Base-by-base conservation (phyloP, 768 basidiomycete species). In the Tylopilus vinaceipallidus region DNA sequence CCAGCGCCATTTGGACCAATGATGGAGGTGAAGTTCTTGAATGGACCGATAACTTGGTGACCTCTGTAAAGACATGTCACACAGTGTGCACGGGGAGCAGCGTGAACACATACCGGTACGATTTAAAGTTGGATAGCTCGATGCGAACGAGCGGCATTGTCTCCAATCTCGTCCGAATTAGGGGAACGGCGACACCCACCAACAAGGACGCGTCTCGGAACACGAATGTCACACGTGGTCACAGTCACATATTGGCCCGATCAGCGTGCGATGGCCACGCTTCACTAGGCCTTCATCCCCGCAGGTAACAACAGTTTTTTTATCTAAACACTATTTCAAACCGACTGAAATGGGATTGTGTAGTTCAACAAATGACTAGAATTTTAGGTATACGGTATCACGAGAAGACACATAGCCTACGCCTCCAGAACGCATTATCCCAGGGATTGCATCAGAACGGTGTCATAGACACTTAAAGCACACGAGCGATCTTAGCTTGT, bases 1-100 rank as follows among this genome's bases (percentile, higher is more conserved):
- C 97, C 97, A 1, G 95, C 93, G 49, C 97, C 95, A 86, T 99
- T 98, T 30, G 97, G 95, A 19, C 97, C 97, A 59, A 99, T 98
- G 47, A 98, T 79, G 11, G 92, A 95, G 0, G 95, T 95, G 71
- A 99, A 99, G 62, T 86, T 84, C 72, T 81, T 83, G 74, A 95
- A 94, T 2, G 93, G 93, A 1, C 93, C 94, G 41, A 95, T 91
- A 24, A 81, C 80, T 67, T 93, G 89, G 65, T 88, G 86, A 33
- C 86, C 85, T 51, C 87, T 87, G 60, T 6, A 32, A 27, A 48
- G 24, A 47, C 17, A 54, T 34, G 37, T 54, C 42, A 42, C 33
- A 43, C 17, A 36, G 32, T 48, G 47, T 35, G 32, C 42, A 30
- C 2, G 22, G 36, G 29, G 24, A 35, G 40, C 29, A 32, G 36